Conservation (phyloP, 192 early-diverging fungal species). For the Coemansia guatemalensis region DNA sequence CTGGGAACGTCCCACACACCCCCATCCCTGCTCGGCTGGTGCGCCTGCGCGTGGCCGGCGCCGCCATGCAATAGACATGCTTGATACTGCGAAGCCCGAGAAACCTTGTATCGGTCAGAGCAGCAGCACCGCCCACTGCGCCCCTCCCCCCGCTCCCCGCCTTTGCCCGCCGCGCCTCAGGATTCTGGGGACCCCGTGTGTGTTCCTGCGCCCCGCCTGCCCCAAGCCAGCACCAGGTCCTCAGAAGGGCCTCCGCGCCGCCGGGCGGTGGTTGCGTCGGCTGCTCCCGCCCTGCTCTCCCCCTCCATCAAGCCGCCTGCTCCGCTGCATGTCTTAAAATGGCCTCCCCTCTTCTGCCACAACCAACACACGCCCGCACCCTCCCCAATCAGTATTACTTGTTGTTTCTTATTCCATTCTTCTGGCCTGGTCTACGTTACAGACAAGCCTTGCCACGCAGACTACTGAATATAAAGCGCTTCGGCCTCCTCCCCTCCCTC, state of each 20-base stretch:
- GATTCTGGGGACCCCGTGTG: background rate
- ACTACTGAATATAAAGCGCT: conserved; percentile 28
- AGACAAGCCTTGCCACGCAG: conserved; percentile 14
- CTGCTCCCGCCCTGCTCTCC: conserved; percentile 4
- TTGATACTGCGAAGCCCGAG: conserved; percentile 16
- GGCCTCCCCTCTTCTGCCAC: conserved; percentile 17
- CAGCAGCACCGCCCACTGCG: conserved; percentile 3
- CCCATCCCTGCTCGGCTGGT: conserved; percentile 4
- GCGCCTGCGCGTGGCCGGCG: background rate
- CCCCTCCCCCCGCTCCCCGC: background rate
- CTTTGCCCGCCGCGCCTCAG: background rate
- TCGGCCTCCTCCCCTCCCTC: conserved; percentile 14
- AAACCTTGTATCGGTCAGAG: conserved; percentile 16
- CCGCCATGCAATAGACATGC: background rate
- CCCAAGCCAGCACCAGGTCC: background rate
- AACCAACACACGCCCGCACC: conserved; percentile 15
- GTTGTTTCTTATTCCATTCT: conserved; percentile 44
- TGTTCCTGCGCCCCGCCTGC: background rate
- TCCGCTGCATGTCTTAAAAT: conserved; percentile 19
- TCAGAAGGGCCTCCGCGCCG: background rate
- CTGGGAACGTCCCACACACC: conserved; percentile 3
- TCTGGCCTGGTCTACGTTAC: conserved; percentile 9
- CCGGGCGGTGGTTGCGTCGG: background rate
- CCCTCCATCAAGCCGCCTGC: conserved; percentile 11
- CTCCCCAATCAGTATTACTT: conserved; percentile 38